Conservation (phyloP, 805 yeast genomes). For the Starmerella vitae region DNA sequence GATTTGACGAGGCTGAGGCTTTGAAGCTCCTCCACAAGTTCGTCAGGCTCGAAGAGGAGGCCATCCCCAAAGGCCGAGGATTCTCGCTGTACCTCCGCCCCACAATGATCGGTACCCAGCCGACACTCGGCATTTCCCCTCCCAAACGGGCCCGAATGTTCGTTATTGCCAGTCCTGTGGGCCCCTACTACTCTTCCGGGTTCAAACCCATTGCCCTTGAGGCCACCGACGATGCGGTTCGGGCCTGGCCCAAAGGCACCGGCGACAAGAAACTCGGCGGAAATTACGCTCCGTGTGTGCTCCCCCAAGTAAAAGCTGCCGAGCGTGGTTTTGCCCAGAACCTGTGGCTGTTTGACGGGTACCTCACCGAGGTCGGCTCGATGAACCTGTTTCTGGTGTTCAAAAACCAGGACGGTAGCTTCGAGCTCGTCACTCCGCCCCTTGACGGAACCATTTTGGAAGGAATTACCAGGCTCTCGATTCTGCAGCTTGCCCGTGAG, state of each 20-base stretch:
- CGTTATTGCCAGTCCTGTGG: constrained; percentile 90
- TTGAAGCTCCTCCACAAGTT: constrained; percentile 63
- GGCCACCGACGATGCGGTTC: constrained; percentile 89
- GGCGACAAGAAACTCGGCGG: constrained; percentile 96
- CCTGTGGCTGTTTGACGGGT: constrained; percentile 82
- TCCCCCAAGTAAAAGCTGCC: constrained; percentile 85
- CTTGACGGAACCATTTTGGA: constrained; percentile 93
- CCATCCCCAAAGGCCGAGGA: constrained; percentile 77
- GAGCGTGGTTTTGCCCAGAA: constrained; percentile 87
- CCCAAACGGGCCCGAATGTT: constrained; percentile 73
- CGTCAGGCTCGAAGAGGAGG: constrained; percentile 56
- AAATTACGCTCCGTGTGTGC: constrained; percentile 90
- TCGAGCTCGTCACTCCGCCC: constrained; percentile 91
- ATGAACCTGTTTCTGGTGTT: constrained; percentile 91
- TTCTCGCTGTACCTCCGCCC: constrained; percentile 90
- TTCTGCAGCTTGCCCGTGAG: constrained; percentile 61
- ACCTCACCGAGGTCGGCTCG: constrained; percentile 93
- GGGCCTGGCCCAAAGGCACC: constrained; percentile 99
- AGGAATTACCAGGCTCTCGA: constrained; percentile 92
- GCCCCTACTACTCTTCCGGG: constrained; percentile 90
- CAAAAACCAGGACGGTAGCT: constrained; percentile 62
- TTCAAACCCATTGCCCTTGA: constrained; percentile 90
- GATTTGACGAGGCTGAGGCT: constrained; percentile 66
- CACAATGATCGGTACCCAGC: constrained; percentile 84
- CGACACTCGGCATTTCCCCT: constrained; percentile 71